Base-by-base conservation (phyloP, 257 asterid species). In the Rehmannia glutinosa region DNA sequence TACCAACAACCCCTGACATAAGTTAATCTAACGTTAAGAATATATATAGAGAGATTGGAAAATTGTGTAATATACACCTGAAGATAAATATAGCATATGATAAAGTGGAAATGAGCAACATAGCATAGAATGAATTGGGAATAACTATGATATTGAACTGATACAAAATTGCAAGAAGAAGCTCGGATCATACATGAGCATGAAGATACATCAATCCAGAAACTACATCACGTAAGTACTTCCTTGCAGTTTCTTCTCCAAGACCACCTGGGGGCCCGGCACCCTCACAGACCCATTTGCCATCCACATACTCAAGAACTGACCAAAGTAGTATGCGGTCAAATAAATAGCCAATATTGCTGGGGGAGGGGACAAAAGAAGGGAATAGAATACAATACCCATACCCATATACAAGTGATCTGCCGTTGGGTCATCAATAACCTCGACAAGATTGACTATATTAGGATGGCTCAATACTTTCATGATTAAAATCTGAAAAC, bases 321-420 rank as follows among this genome's bases (percentile, higher is more conserved):
- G 83, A 76, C n/a, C 70, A 68, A 51, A 57, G 54, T 55, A 69
- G n/a, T n/a, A n/a, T n/a, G 71, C 49, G 20, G 62, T 73, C 68
- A 36, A 63, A 17, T 64, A 62, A 75, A 57, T 13, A 77, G 62
- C 27, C 10, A 60, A 35, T 6, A 20, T 76, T 10, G 61, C 9
- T 9, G 50, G 53, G 69, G 23, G 9, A 11, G 43, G 54, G 69
- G 20, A 64, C 27, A 62, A 54, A 56, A 55, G 69, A 68, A 60
- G 67, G 69, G 38, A 67, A 53, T 36, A 51, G 49, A 64, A 75
- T 62, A 68, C 25, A 72, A 75, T 88, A 94, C 99, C 99, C n/a
- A n/a, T n/a, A n/a, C n/a, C n/a, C 99, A 94, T 94, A 72, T 85
- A 94, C 75, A 94, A 91, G 71, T 87, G 95, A 84, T 94, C 98